These are phyloP conservation scores for Lactifluus echinatus DNA, from an alignment of 768 basidiomycete genomes.

Conservation along the genomic window DNA sequence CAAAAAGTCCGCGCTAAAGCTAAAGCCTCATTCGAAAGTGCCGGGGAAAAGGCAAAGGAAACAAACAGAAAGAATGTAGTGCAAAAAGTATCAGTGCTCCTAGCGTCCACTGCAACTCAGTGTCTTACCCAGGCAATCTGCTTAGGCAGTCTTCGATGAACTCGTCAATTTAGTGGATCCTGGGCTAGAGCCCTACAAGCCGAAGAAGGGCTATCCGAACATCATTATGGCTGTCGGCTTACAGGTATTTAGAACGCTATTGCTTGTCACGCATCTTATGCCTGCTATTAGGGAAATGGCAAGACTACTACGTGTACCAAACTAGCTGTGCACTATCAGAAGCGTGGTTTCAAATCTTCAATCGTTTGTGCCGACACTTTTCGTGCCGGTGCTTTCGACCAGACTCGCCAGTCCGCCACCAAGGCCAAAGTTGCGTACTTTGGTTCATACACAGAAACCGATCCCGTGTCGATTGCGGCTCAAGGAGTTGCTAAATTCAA, in stretches of 20 bases:
- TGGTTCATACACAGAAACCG: slow-evolving; percentile 97
- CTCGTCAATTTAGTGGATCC: slow-evolving; percentile 93
- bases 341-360: slow-evolving; percentile 91
- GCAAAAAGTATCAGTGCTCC: slow-evolving; percentile 60
- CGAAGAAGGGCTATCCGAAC: slow-evolving; percentile 88
- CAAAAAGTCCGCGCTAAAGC: slow-evolving; percentile 89
- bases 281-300: slow-evolving; percentile 71
- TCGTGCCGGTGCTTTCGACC: slow-evolving; percentile 98
- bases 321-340: slow-evolving; percentile 94
- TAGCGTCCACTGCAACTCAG: neutral
- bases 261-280: neutral
- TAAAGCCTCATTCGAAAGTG: slow-evolving; percentile 65
- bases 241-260: slow-evolving; percentile 46
- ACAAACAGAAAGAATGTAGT: slow-evolving; percentile 77
- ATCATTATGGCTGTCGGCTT: slow-evolving; percentile 97
- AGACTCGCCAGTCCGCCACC: slow-evolving; percentile 96
- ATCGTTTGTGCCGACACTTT: slow-evolving; percentile 99
- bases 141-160: slow-evolving; percentile 91
- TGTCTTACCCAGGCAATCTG: neutral
- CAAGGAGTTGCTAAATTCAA: slow-evolving; percentile 96
- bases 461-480: slow-evolving; percentile 90
- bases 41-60: slow-evolving; percentile 67
- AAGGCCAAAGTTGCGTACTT: slow-evolving; percentile 99
- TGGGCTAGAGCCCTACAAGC: slow-evolving; percentile 91
- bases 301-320: slow-evolving; percentile 99